phyloP scores from a whole-genome alignment of 768 basidiomycete species.

The Naematelia aurantialba region DNA sequence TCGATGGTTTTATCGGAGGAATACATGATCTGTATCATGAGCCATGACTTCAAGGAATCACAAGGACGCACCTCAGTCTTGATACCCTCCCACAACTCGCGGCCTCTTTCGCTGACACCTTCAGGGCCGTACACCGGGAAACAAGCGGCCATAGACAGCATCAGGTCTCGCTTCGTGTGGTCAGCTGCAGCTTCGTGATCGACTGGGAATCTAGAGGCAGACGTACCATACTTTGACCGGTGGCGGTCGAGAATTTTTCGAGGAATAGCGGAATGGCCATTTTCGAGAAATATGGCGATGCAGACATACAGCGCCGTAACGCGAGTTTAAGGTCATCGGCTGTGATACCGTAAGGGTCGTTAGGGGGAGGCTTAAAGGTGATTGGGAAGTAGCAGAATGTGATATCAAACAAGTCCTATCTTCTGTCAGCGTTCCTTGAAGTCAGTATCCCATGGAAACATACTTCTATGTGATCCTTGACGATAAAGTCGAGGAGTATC shows the following conservation, averaged over 20 bases:
- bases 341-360: conserved; percentile 89
- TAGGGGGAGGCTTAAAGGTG: conserved; percentile 86
- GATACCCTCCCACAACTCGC: conserved; percentile 82
- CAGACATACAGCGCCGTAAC: conserved; percentile 63
- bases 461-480: conserved; percentile 71
- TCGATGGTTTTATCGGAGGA: conserved; percentile 76
- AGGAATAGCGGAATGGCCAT: conserved; percentile 82
- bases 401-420: conserved; percentile 83
- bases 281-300: conserved; percentile 75
- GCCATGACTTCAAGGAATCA: not conserved
- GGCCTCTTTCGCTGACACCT: conserved; percentile 61
- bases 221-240: conserved; percentile 73
- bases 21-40: conserved; percentile 72
- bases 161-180: conserved; percentile 68
- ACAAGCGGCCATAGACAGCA: conserved; percentile 70
- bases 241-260: conserved; percentile 82
- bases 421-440: conserved; percentile 4
- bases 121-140: conserved; percentile 77
- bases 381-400: conserved; percentile 99
- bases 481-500: conserved; percentile 81
- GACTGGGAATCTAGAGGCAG: not conserved
- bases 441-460: conserved; percentile 27
- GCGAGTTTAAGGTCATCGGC: conserved; percentile 74
- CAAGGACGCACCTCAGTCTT: conserved; percentile 70
- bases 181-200: not conserved